Conservation (phyloP, 2,329 filamentous ascomycete species). For the Aureobasidium sp. region DNA sequence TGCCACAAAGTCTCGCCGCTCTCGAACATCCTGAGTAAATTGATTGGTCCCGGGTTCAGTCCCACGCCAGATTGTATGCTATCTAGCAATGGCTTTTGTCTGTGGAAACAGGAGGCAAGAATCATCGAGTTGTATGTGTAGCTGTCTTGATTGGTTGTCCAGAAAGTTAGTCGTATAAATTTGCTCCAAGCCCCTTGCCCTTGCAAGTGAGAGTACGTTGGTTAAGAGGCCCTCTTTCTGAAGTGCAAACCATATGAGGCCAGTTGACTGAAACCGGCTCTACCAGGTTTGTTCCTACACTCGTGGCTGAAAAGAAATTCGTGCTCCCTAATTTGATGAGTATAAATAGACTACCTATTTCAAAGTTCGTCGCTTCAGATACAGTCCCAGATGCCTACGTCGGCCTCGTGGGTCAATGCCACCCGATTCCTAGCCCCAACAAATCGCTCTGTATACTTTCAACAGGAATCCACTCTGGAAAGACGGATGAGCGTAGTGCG, state of each 20-base stretch:
- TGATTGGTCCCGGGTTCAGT: neutral
- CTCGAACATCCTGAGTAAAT: neutral
- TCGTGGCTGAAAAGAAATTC: conserved; percentile 1
- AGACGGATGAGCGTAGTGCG: neutral
- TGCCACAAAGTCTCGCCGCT: neutral
- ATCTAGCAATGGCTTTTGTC: neutral
- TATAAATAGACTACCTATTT: conserved; percentile 2
- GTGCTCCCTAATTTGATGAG: neutral
- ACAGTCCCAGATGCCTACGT: neutral
- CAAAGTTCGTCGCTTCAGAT: neutral
- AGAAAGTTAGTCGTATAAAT: neutral
- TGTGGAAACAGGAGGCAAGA: neutral
- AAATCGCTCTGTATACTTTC: neutral
- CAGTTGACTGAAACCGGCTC: neutral
- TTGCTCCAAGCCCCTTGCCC: neutral
- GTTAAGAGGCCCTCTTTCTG: neutral
- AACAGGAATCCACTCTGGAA: neutral
- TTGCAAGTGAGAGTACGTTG: neutral
- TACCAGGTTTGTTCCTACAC: neutral
- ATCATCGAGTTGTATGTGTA: neutral
- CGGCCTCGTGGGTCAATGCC: neutral
- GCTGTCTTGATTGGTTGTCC: neutral
- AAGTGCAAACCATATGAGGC: neutral
- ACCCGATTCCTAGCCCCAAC: neutral
- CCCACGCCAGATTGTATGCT: neutral